These are phyloP conservation scores for Porphyrellus cyaneotinctus DNA, from an alignment of 768 basidiomycete species.

Conservation along the genomic window DNA sequence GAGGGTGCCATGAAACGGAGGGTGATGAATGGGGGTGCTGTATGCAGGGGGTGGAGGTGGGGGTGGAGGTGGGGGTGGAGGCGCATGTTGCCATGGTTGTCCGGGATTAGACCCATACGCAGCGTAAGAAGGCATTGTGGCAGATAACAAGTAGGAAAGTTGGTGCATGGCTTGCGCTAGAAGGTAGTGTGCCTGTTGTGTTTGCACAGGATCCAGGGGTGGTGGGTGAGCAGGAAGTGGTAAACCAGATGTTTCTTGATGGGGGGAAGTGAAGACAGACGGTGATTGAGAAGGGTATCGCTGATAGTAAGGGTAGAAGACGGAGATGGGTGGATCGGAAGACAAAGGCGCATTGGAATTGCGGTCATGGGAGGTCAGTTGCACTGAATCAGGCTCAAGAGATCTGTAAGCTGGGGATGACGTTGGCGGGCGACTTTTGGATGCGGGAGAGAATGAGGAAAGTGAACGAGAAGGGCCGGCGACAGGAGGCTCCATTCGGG, in stretches of 20 bases:
- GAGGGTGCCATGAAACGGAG: slow-evolving; percentile 17
- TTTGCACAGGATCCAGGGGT: slow-evolving; percentile 25
- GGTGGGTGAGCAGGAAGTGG: slow-evolving; percentile 29
- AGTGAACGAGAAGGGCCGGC: slow-evolving; percentile 10
- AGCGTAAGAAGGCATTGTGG: slow-evolving; percentile 26
- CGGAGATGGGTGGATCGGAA: slow-evolving; percentile 15
- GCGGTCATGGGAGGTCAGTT: neutral
- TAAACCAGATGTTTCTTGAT: slow-evolving; percentile 11
- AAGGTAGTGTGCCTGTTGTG: slow-evolving; percentile 37
- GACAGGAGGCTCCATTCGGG: slow-evolving; percentile 1
- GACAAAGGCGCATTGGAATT: slow-evolving; percentile 1
- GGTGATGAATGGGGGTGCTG: slow-evolving; percentile 8
- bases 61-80: neutral
- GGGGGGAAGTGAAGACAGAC: slow-evolving; percentile 15
- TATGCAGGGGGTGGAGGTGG: slow-evolving; percentile 7
- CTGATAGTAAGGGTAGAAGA: slow-evolving; percentile 21
- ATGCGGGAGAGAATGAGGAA: slow-evolving; percentile 3
- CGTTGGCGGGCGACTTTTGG: slow-evolving; percentile 7
- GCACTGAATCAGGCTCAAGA: slow-evolving; percentile 5
- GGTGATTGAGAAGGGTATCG: slow-evolving; percentile 18
- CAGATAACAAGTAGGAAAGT: slow-evolving; percentile 37
- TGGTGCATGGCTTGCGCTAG: slow-evolving; percentile 40
- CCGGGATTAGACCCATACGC: slow-evolving; percentile 16
- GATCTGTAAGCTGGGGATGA: slow-evolving; percentile 8
- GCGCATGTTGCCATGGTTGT: slow-evolving; percentile 20